These are phyloP conservation scores for Actinomucor elegans DNA, from an alignment of 371 early-diverging fungal genomes.

Conservation along the genomic window DNA sequence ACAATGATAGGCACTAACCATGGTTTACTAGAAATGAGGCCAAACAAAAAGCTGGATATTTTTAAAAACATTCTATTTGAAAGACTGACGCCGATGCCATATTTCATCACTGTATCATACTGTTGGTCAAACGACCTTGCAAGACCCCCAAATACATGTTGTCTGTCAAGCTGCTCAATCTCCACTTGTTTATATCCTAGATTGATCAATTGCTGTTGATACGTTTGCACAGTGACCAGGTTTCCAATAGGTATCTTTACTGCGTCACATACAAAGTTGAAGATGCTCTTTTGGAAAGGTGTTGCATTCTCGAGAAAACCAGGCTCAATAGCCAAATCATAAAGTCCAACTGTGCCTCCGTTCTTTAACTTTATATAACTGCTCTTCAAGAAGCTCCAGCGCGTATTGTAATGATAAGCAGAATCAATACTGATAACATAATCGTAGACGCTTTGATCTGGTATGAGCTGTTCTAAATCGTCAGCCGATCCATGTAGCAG, in stretches of 20 bases:
- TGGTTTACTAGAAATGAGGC: not conserved
- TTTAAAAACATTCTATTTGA: conserved; percentile 14
- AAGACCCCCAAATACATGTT: conserved; percentile 28
- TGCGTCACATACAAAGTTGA: conserved; percentile 7
- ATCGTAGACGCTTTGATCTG: conserved; percentile 20
- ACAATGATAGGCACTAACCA: conserved; percentile 24
- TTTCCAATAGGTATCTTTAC: conserved; percentile 31
- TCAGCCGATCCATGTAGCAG: conserved; percentile 40
- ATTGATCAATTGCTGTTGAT: conserved; percentile 7
- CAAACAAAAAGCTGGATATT: conserved; percentile 11
- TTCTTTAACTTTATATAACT: conserved; percentile 27
- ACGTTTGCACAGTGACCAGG: conserved; percentile 25
- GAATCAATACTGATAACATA: conserved; percentile 56
- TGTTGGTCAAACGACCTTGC: conserved; percentile 8
- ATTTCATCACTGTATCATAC: not conserved
- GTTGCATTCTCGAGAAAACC: conserved; percentile 5
- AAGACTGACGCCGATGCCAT: conserved; percentile 15
- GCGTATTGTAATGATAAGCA: conserved; percentile 59
- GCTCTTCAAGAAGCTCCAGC: conserved; percentile 44
- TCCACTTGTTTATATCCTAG: conserved; percentile 19
- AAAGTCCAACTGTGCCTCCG: conserved; percentile 43
- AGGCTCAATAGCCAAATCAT: conserved; percentile 34
- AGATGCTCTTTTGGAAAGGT: conserved; percentile 3
- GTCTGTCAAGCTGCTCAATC: conserved; percentile 6
- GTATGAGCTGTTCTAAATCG: conserved; percentile 11